These are phyloP conservation scores for Crinitomyces ghanaensis DNA, from an alignment of 805 yeast species.

Conservation along the genomic window DNA sequence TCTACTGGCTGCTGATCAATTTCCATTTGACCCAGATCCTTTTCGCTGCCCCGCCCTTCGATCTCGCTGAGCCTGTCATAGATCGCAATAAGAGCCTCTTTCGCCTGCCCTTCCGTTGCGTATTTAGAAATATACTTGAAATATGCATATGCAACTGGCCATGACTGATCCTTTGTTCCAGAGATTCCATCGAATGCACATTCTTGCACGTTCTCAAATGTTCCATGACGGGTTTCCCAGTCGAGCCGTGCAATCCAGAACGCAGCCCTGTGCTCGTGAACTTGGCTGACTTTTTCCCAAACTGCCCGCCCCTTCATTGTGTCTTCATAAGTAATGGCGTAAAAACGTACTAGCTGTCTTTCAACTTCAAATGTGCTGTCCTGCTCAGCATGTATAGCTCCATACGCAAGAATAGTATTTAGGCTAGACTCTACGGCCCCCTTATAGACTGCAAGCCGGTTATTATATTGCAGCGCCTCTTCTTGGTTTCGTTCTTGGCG, in stretches of 20 bases:
- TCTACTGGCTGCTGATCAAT: too few species aligned
- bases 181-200: too few species aligned
- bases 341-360: conserved; percentile 29
- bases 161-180: too few species aligned
- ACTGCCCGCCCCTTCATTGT: conserved; percentile 22
- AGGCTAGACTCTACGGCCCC: background rate
- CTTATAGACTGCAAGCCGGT: background rate
- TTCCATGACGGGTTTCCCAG: conserved; percentile 31
- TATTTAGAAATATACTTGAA: too few species aligned
- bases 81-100: too few species aligned
- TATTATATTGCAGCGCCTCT: background rate
- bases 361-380: conserved; percentile 26
- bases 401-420: background rate
- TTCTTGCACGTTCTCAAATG: too few species aligned
- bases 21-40: too few species aligned
- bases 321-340: conserved; percentile 25
- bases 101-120: too few species aligned
- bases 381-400: background rate
- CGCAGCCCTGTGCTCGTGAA: conserved; percentile 29
- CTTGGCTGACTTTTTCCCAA: conserved; percentile 20
- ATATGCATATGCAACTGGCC: too few species aligned
- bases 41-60: too few species aligned
- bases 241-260: conserved; percentile 37
- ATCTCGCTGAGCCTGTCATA: too few species aligned
- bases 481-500: too few species aligned